Percentiles rank a stretch among this genome's conserved stretches.
These are phyloP conservation scores for Carex scoparia DNA, from an alignment of 176 grass and related monocot genomes.

Conservation along the genomic window DNA sequence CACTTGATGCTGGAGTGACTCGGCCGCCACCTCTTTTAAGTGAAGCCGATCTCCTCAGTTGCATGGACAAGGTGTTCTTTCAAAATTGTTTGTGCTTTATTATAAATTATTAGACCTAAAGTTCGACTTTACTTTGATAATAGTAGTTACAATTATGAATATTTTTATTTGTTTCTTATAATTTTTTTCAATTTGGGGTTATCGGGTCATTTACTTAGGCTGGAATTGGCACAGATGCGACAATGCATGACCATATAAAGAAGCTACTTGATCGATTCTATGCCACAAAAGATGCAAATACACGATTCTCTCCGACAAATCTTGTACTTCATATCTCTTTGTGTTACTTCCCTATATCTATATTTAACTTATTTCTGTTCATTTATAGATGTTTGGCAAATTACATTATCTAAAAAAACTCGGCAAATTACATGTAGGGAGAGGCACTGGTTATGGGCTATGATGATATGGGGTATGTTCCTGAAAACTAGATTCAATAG, in stretches of 20 bases:
- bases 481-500: conserved; percentile 9
- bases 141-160: neutral
- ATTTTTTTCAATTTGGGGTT: conserved; percentile 18
- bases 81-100: conserved; percentile 8
- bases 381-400: conserved; percentile 13
- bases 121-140: conserved; percentile 23
- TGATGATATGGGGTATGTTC: conserved; percentile 97
- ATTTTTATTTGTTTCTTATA: conserved; percentile 5
- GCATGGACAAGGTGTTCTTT: conserved; percentile 77
- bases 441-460: conserved; percentile 97
- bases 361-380: neutral
- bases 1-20: conserved; percentile 93
- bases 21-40: conserved; percentile 84
- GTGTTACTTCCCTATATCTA: conserved; percentile 3
- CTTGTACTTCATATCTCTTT: conserved; percentile 53
- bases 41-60: conserved; percentile 95
- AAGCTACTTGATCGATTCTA: conserved; percentile 93
- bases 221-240: conserved; percentile 98
- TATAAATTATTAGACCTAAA: conserved; percentile 13
- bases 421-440: conserved; percentile 46
- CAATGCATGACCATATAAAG: conserved; percentile 99
- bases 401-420: conserved; percentile 20
- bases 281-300: conserved; percentile 87
- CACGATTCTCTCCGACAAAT: conserved; percentile 88
- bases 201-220: conserved; percentile 52